These are phyloP conservation scores for Colletotrichum sp. DNA, from an alignment of 2,329 filamentous ascomycete genomes.

Conservation along the genomic window DNA sequence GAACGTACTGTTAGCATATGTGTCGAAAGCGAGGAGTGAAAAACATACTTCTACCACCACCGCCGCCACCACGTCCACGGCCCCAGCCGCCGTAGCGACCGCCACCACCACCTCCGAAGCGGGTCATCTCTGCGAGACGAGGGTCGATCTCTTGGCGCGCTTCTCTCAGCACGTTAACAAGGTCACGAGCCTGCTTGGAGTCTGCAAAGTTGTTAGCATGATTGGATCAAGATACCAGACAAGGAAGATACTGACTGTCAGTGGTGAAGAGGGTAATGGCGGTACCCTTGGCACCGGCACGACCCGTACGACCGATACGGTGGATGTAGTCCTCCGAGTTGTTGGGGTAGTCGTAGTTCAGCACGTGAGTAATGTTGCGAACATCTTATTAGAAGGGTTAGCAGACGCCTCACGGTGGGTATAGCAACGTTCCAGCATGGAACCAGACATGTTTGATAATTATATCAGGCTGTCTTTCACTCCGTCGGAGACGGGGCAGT, in stretches of 20 bases:
- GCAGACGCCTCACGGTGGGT: slow-evolving; percentile 62
- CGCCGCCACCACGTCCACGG: slow-evolving; percentile 60
- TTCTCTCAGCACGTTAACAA: slow-evolving; percentile 90
- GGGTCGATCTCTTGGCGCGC: slow-evolving; percentile 99
- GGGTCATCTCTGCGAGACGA: slow-evolving; percentile 92
- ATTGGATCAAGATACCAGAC: neutral
- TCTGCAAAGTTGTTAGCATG: slow-evolving; percentile 59
- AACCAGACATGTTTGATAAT: slow-evolving; percentile 50
- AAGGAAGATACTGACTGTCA: slow-evolving; percentile 78
- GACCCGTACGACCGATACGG: slow-evolving; percentile 93
- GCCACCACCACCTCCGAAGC: slow-evolving; percentile 86
- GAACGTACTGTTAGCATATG: slow-evolving; percentile 29
- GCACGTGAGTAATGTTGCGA: slow-evolving; percentile 99
- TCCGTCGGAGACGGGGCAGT: slow-evolving; percentile 64
- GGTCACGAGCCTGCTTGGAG: slow-evolving; percentile 94
- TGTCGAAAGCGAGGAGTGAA: slow-evolving; percentile 25
- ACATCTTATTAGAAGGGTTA: slow-evolving; percentile 93
- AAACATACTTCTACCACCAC: slow-evolving; percentile 53
- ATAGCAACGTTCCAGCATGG: slow-evolving; percentile 69
- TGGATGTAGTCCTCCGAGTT: slow-evolving; percentile 99
- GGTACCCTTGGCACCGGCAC: slow-evolving; percentile 92
- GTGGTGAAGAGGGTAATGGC: slow-evolving; percentile 99
- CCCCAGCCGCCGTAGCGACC: slow-evolving; percentile 75
- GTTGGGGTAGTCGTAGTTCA: slow-evolving; percentile 99
- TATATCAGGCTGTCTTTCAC: slow-evolving; percentile 59